Evolutionary conservation across 1,284 basidiomycete genomes (phyloP), one percentile per base, ranked within the genome.

Genomic region (Takashimella tepidaria): DNA sequence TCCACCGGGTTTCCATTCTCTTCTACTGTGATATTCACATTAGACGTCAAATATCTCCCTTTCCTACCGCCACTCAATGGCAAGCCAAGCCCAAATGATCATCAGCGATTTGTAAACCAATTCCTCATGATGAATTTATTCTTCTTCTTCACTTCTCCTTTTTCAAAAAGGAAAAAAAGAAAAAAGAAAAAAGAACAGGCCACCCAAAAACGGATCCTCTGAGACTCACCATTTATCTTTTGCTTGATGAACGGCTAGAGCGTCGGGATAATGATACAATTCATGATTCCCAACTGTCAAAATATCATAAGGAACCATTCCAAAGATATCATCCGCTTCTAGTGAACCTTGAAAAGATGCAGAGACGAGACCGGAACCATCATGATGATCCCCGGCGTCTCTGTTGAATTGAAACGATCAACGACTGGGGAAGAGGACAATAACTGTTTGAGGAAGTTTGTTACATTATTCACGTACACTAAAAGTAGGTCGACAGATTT

Each of bases 241-340:
- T 16, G 31, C 31, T 8, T 37, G 31, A 37, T 37, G 31, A 8
- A 37, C 31, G 24, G 66, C 68, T 27, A 72, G 64, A 6, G 62
- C 64, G 48, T 59, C 61, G 10, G 61, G 58, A 68, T 90, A 91
- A 57, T 83, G 79, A 75, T 92, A 93, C 27, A 93, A 75, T 75
- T 93, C 91, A 65, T 93, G 90, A 65, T 93, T 93, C 66, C 92
- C 91, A 55, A 92, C 89, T 0, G 88, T 78, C 63, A 92, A 82
- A 6, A 91, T 65, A 68, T 95, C 92, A 67, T 91, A 93, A 0
- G 86, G 84, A 24, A 93, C 78, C 61, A 83, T 76, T 25, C 83
- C 77, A 60, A 93, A 80, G 72, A 89, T 86, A 64, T 86, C 86
- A 61, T 92, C 89, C 0, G 84, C 83, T 11, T 86, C 73, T 0